Evolutionary conservation across 1,284 basidiomycete species (phyloP), one percentile per base, ranked within the genome.

Genomic region (Marasmius oreades): DNA sequence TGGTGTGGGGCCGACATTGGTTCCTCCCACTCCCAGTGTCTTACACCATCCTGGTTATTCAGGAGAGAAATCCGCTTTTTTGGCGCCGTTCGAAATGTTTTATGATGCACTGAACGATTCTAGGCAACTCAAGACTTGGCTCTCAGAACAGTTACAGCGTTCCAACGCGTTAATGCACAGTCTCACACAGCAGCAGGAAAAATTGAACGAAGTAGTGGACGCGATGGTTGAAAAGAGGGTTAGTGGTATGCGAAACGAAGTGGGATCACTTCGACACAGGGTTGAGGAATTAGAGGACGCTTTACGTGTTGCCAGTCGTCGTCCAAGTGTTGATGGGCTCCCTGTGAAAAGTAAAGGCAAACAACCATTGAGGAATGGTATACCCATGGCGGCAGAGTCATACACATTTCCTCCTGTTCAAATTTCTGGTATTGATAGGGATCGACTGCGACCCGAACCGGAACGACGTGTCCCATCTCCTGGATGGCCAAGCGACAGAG

Each of bases 41-140:
- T 73, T 88, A 14, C 83, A 85, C 24, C 79, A 79, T 47, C 78
- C 83, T 1, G 77, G 78, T 3, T 84, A 82, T 63, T 66, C 77
- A 16, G 78, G 77, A n/a, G 85, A 87, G 63, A 88, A 86, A 65
- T 74, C 80, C 0, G 83, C 86, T 18, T 92, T 93, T 67, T 71
- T 92, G 51, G 81, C 85, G 0, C 88, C 87, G 1, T 93, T 92
- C 61, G 88, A 88, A 65, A 67, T 78, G 57, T 91, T 92, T 69
- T 92, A 91, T 64, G 86, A 90, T 58, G 84, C 88, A 1, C 77
- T 93, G 36, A 81, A 84, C 58, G 88, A 90, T 66, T 83, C 86
- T 43, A 84, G 81, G 65, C 82, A 88, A 65, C 78, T 90, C 56
- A 89, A 89, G 71, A 66, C 67, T 42, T 90, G 87, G 85, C 76